Base-by-base conservation (phyloP, 208 protist genomes). In the Leptomonas pyrrhocoris region DNA sequence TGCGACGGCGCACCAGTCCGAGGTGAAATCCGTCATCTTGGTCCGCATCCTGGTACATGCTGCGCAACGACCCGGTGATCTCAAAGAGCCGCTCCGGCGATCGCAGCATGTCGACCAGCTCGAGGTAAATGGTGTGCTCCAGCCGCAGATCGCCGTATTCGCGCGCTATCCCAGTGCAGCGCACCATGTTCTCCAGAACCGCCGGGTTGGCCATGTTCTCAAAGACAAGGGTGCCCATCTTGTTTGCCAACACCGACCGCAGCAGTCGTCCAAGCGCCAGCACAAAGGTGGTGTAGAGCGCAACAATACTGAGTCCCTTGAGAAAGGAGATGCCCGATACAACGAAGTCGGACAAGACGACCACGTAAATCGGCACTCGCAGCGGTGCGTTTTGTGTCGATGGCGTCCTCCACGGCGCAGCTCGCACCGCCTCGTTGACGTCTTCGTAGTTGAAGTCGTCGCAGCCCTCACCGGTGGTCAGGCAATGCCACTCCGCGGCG, bases 261-360 rank as follows among this genome's bases (percentile, higher is more conserved):
- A 96, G 81, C 46, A 94, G 64, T 8, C 81, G 79, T 0, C 83
- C 86, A 0, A 96, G 48, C n/a, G 87, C 85, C 31, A 96, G 61
- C 13, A 96, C 87, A 63, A 96, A 90, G 15, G 91, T 96, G 36
- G 89, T 89, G 76, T 94, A 96, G 27, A 94, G 61, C 31, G 91
- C 89, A 27, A 96, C 74, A 36, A 94, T 87, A 53, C 88, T 83
- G 36, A 93, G 72, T 45, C 79, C 71, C 43, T 82, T 80, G 45
- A 96, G 71, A n/a, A 89, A 77, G 12, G 83, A 74, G 28, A 91
- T 67, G 36, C 78, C 80, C 59, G 75, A 74, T 19, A 82, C 80
- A 5, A 88, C 77, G 13, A 66, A 61, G 64, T 92, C 85, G 0
- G 85, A 89, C 12, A 93, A 42, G 27, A 86, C 56, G 15, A 92